Base-by-base conservation (phyloP, 2,329 filamentous ascomycete genomes). In the Fulvia fulva region DNA sequence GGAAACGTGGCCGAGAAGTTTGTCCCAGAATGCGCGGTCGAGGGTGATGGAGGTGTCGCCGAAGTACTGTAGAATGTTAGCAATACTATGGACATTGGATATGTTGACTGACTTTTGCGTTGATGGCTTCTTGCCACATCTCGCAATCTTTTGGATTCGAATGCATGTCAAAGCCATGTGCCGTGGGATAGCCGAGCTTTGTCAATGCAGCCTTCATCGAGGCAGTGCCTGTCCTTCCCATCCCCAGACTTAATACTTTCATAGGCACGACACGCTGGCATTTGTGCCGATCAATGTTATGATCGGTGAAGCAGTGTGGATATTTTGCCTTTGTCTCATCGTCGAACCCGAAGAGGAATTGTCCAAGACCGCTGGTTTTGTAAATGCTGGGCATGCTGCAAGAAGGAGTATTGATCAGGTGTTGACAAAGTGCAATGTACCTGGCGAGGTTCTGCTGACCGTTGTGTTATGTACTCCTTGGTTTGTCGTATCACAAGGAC, bases 81-180 rank as follows among this genome's bases (percentile, higher is more conserved):
- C 5, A 52, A n/a, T 6, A 1, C 19, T 26, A 25, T 26, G 8
- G 41, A 12, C 1, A 47, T 16, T 22, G 2, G n/a, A 44, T 34
- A 7, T 14, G 26, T 47, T 19, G 19, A 43, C 53, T 25, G 7
- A 43, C 56, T 66, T 84, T 83, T 60, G 83, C 83, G 22, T 76
- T 74, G 54, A 88, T 79, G 37, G 86, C 86, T 60, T 88, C 82
- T 75, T 83, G 82, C 86, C 86, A 89, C 75, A 87, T 81, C 30
- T 86, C 76, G 47, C 81, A 82, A 65, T 87, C 85, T 28, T 80
- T 81, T 6, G 82, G 82, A 71, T 85, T 87, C 72, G 55, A 55
- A 30, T 64, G 59, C 56, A 63, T 62, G 30, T 62, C 62, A 34
- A 65, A 62, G 46, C 60, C 61, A 53, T 69, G 66, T 9, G 59